Evolutionary conservation across 768 basidiomycete genomes (phyloP), one percentile per base, ranked within the genome.

Genomic region (Lactifluus piperatus): DNA sequence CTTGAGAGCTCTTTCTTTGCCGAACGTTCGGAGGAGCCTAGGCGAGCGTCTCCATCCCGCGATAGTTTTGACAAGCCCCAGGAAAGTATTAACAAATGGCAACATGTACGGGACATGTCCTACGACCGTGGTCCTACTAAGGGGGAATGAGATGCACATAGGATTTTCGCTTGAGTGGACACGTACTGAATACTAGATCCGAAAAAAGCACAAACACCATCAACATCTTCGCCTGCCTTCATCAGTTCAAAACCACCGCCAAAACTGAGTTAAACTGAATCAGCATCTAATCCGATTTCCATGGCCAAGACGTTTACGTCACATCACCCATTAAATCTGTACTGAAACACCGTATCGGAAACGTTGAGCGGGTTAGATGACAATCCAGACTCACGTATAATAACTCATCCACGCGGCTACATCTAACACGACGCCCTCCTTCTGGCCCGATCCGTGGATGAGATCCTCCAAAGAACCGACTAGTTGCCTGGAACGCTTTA

Each of bases 311-410:
- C 4, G 67, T 68, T 70, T 68, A 77, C 77, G 71, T 72, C 72
- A 79, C 72, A 57, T 77, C 76, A 51, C 76, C 74, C 77, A 78
- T 79, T 56, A 79, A 74, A 61, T 78, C 77, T 56, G 73, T 76
- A 26, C 76, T 78, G 30, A 18, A 29, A 43, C 22, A 30, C 41
- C 20, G 18, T 22, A 30, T 53, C 60, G 51, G 32, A 43, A 55
- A 5, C 4, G 9, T 20, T 18, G 10, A 22, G 45, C 43, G 18
- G 50, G 46, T 43, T n/a, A 34, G 30, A 56, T n/a, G 34, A 41
- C 13, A 43, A 51, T 52, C 3, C 16, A 45, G n/a, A 34, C 71
- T 64, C 65, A 75, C 75, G 73, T 73, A 65, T 74, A 74, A 43
- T 70, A 70, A 62, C 67, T 72, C 48, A 76, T 66, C 68, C 69